Base-by-base conservation (phyloP, 2,329 filamentous ascomycete species). In the Microascus cirrosus region DNA sequence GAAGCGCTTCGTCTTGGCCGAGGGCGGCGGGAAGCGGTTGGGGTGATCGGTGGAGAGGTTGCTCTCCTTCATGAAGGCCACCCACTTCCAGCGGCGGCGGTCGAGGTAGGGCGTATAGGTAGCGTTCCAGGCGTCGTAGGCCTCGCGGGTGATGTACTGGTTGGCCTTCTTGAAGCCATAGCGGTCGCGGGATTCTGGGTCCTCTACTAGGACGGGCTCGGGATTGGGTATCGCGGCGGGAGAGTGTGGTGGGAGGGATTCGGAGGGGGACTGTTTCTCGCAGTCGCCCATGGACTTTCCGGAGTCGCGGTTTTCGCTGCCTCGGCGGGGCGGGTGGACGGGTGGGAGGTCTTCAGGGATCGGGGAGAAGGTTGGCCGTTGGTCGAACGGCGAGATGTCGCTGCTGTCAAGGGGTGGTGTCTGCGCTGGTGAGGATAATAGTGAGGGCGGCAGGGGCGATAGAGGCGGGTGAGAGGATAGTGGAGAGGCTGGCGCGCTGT, bases 161-260 rank as follows among this genome's bases (percentile, higher is more conserved):
- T 85, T 93, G 42, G 83, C 81, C 69, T 96, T 97, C 63, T 90
- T 89, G 74, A 97, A 97, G 3, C 93, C 93, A 66, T 96, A 96
- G 18, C 89, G 82, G 69, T 96, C 92, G 57, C 91, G 84, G 20
- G 71, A 68, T 15, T 70, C 70, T 5, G 79, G 75, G 25, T 80
- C 78, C 59, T 82, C 75, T 8, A 4, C 28, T 4, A 8, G 28
- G 39, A 12, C 59, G 52, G 32, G 59, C 63, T 18, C 61, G 59
- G n/a, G 60, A 61, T 13, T 52, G 54, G 25, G 59, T 45, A 59
- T 56, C 24, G 58, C 57, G 3, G 58, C 48, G 20, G 28, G 54
- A 5, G 35, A 34, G 18, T 58, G 55, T 2, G 61, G n/a, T 6
- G 61, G 63, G n/a, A 64, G 57, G 32, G 67, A 62, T 1, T 63